Base-by-base conservation (phyloP, 345 rosid species). In the Brassica napus region DNA sequence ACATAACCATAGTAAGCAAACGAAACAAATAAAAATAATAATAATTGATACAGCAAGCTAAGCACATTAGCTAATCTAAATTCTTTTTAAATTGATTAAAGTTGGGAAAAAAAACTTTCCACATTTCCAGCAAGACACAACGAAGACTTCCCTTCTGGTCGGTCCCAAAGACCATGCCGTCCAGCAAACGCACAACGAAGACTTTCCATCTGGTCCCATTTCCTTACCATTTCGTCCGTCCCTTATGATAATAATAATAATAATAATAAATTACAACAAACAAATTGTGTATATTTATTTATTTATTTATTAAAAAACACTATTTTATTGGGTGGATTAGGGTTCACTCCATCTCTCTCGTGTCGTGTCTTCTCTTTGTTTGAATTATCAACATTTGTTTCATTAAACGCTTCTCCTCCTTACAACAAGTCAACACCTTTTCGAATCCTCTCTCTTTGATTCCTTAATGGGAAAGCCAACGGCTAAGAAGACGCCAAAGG, bases 391-490 rank as follows among this genome's bases (percentile, higher is more conserved):
- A 44, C 78, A 59, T 21, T 63, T 16, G 32, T n/a, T 44, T 57
- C 35, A 52, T n/a, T 2, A 52, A 52, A 52, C 57, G 21, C 57
- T 52, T 52, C 57, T 52, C 57, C 57, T 52, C 57, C 54, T 52
- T 2, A 52, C 57, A 47, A 28, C 31, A 52, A 52, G 57, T 52
- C 57, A 52, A 52, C 16, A 52, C 57, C 57, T 52, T 52, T 52
- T 52, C 16, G 10, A 67, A 49, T 54, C 10, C 62, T 8, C 71
- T 69, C 66, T 69, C 61, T n/a, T 55, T 68, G 65, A 21, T 74
- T 67, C 3, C n/a, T 63, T 15, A 23, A 93, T 95, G 99, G 99
- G 99, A 66, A 95, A 95, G 84, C 98, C 99, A 1, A 78, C 92
- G 21, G 99, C 92, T 69, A 95, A 86, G 88, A 95, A 93, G 28